Base-by-base conservation (phyloP, 805 yeast species). In the Cyberlindnera nakhonratchasimensis region DNA sequence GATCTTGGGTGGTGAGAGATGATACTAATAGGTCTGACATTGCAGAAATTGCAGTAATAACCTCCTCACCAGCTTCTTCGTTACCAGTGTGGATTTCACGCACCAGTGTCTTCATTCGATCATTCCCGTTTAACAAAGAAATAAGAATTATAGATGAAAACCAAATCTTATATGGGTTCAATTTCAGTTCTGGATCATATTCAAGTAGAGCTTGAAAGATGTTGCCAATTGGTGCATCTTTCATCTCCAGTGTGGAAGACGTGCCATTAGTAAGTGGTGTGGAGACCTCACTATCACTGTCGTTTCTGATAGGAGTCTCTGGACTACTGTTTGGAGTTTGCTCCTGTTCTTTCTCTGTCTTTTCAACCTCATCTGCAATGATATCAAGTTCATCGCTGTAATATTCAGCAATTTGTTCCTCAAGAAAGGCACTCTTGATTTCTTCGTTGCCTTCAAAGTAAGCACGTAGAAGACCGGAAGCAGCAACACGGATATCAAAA, bases 141-240 rank as follows among this genome's bases (percentile, higher is more conserved):
- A 84, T 68, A 18, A 91, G 58, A 4, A 87, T 66, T 4, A 80
- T 74, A 2, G 85, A 68, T 0, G 96, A 79, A 63, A 91, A 90
- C 93, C 96, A 93, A 1, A 79, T 64, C 54, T 80, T 79, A 58
- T 89, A 93, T 0, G 99, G 97, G 51, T 93, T 91, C 25, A 90
- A 63, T 40, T 80, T 77, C 36, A 72, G 60, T 17, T 79, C 83
- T 3, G 80, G 77, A 50, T 90, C 91, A 54, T 85, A 87, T 49
- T 85, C 91, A 51, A 88, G 72, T 6, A 93, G 62, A 0, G 84
- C 75, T 20, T 79, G 67, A 43, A 93, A 80, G 1, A 93, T 63
- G 58, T 88, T 89, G 3, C 77, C 82, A 39, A 58, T 59, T 31
- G 66, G 78, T 16, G 59, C 58, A 12, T 52, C 54, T 30, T 42